Evolutionary conservation across 768 basidiomycete species (phyloP).

Genomic region (Xerocomellus chrysenteron): DNA sequence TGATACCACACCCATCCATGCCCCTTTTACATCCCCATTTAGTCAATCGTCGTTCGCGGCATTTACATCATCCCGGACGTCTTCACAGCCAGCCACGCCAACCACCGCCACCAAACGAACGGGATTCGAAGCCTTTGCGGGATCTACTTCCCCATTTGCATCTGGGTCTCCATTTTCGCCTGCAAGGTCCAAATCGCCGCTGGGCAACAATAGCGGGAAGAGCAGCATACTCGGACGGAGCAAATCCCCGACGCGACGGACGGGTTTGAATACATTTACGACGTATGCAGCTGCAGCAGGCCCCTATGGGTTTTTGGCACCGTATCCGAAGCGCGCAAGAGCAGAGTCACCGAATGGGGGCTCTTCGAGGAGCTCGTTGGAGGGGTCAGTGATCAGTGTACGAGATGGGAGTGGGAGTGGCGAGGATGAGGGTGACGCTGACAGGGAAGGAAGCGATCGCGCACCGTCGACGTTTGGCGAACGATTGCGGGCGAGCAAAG

Average conservation of each 20-base stretch:
- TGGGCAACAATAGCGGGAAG: constrained; percentile 27
- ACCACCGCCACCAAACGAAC: constrained; percentile 47
- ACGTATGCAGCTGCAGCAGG: constrained; percentile 53
- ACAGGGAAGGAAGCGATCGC: constrained; percentile 32
- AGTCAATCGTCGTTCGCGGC: constrained; percentile 22
- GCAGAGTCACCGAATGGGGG: constrained; percentile 47
- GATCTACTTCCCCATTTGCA: constrained; percentile 51
- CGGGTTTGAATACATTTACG: constrained; percentile 49
- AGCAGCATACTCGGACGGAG: constrained; percentile 35
- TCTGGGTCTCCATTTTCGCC: constrained; percentile 33
- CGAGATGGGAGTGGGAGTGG: constrained; percentile 35
- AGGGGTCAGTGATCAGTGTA: constrained; percentile 21
- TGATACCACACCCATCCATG: constrained; percentile 23
- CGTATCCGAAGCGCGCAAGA: constrained; percentile 55
- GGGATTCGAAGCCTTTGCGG: constrained; percentile 59
- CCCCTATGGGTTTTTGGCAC: constrained; percentile 40
- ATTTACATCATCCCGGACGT: constrained; percentile 16
- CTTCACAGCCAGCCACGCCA: constrained; percentile 21
- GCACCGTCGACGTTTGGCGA: constrained; percentile 55
- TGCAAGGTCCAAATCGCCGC: constrained; percentile 53
- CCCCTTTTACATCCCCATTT: constrained; percentile 23
- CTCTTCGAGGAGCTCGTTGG: constrained; percentile 46
- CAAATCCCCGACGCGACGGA: constrained; percentile 56
- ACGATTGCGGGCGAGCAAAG: constrained; percentile 60
- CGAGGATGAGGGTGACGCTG: constrained; percentile 45